Conservation (phyloP, 176 grass and related monocot genomes). For the Juncus inflexus region DNA sequence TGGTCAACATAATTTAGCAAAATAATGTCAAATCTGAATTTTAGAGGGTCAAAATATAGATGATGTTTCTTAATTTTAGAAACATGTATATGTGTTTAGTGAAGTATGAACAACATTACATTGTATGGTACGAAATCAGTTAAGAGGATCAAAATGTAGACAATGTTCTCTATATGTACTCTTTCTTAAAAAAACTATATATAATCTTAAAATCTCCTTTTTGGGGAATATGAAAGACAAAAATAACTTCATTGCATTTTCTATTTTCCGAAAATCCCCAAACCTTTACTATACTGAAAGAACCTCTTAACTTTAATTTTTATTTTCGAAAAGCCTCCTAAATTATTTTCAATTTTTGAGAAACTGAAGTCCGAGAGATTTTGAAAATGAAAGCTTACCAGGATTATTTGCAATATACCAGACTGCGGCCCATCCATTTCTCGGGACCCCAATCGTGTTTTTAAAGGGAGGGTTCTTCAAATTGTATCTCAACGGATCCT, state of each 20-base stretch:
- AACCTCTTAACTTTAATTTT: neutral
- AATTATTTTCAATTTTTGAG: neutral
- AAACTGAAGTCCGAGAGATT: too few relatives aligned
- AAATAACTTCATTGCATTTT: neutral
- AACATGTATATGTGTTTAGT: neutral
- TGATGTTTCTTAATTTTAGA: neutral
- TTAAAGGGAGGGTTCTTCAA: slow-evolving; percentile 55
- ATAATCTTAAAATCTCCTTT: too few relatives aligned
- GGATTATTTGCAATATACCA: slow-evolving; percentile 68
- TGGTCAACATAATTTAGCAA: neutral
- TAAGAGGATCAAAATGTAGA: too few relatives aligned
- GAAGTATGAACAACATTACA: too few relatives aligned
- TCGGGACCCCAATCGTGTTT: slow-evolving; percentile 69
- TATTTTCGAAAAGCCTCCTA: neutral
- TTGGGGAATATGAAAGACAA: neutral
- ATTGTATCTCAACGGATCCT: slow-evolving; percentile 37
- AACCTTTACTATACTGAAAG: neutral
- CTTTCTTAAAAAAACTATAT: too few relatives aligned
- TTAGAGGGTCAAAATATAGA: neutral
- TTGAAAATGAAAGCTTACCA: neutral
- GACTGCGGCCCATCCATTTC: slow-evolving; percentile 65
- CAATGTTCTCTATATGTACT: too few relatives aligned
- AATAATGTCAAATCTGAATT: neutral
- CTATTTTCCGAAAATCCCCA: neutral
- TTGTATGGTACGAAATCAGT: too few relatives aligned